Evolutionary conservation across 1,284 basidiomycete genomes (phyloP), one percentile per base, ranked within the genome.

Genomic region (Xanthoconium separans): DNA sequence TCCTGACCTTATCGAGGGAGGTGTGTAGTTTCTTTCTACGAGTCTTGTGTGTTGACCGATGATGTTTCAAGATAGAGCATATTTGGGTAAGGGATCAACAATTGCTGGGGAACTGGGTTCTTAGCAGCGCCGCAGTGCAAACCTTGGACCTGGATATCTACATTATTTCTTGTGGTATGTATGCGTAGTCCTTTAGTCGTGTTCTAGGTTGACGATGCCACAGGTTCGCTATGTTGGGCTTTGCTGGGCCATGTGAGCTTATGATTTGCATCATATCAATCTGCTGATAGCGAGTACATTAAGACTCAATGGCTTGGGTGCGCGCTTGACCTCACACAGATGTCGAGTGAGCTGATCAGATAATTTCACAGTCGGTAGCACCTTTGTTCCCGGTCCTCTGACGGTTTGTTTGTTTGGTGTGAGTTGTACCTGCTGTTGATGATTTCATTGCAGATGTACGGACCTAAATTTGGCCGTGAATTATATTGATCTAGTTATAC

Each of bases 221-320:
- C 20, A 62, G 58, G 47, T 59, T 8, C 60, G 57, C 8, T 60
- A 60, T 47, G 5, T 47, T 24, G 61, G 61, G 6, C 42, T 63
- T 40, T 54, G 11, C 16, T 53, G 36, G n/a, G 34, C 13, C 7
- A 51, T 62, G 59, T 61, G 40, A 1, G 59, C 59, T 16, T 16
- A 31, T 40, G 15, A 3, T 30, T 30, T 31, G 20, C 13, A 20
- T 13, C 16, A 12, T 3, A 13, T 30, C 7, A 27, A 5, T 9
- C 6, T 6, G 33, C 40, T 58, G 13, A 57, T 16, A 8, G 1
- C 20, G 7, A 7, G 2, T 20, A 1, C 1, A 8, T 16, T 0
- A 48, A 59, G 58, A 13, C 6, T 51, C 6, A 2, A 0, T 15
- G 20, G 15, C 8, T 29, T 63, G 3, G 0, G 59, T 63, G 51